Evolutionary conservation across 345 rosid genomes (phyloP).

Genomic region (Populus simonii): DNA sequence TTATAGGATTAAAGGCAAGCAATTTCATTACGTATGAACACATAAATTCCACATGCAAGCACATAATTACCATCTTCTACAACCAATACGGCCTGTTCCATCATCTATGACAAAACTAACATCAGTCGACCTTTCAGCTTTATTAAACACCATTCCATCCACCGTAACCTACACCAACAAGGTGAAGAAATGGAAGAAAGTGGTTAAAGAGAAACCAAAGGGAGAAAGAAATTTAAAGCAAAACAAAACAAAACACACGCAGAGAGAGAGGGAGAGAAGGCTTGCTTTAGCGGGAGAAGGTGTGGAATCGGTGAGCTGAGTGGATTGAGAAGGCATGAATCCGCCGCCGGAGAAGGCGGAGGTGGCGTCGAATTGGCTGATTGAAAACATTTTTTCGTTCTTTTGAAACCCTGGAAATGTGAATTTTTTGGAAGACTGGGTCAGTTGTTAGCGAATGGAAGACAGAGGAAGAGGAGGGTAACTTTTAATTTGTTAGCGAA

Average conservation of each 20-base stretch:
- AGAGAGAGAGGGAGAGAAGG: neutral
- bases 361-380: constrained; percentile 61
- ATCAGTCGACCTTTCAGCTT: constrained; percentile 55
- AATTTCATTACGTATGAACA: neutral
- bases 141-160: constrained; percentile 70
- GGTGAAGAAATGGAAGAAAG: neutral
- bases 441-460: neutral
- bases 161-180: constrained; percentile 53
- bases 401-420: constrained; percentile 13
- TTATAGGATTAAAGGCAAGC: neutral
- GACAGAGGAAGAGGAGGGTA: no score
- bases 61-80: constrained; percentile 67
- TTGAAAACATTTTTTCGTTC: constrained; percentile 48
- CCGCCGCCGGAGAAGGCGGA: constrained; percentile 58
- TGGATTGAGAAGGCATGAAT: constrained; percentile 62
- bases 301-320: constrained; percentile 49
- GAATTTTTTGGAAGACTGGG: neutral
- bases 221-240: neutral
- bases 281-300: constrained; percentile 55
- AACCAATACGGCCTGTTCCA: constrained; percentile 78
- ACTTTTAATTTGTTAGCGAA: neutral
- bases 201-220: neutral
- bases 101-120: constrained; percentile 69
- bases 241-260: neutral
- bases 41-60: neutral